Evolutionary conservation across 257 asterid genomes (phyloP).

Genomic region (Scutellaria minor): DNA sequence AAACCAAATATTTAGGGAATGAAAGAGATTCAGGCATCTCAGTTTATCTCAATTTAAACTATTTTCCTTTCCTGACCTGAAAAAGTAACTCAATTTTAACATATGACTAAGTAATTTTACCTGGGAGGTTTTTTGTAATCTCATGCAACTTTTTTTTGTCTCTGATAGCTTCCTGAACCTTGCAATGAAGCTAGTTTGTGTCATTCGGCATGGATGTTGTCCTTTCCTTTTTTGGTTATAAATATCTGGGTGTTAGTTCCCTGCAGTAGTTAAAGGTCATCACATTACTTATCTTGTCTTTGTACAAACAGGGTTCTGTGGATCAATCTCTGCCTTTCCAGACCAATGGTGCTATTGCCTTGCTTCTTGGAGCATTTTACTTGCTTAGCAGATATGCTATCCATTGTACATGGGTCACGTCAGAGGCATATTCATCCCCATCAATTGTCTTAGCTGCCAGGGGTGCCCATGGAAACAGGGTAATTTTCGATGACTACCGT

Average conservation of each 20-base stretch:
- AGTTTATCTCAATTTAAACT: neutral
- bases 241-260: constrained; percentile 10
- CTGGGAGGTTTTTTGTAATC: neutral
- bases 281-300: constrained; percentile 3
- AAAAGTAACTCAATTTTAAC: neutral
- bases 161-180: neutral
- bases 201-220: neutral
- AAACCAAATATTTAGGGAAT: neutral
- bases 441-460: constrained; percentile 98
- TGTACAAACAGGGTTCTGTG: constrained; percentile 61
- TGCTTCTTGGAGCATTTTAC: constrained; percentile 87
- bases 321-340: constrained; percentile 82
- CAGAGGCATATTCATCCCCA: constrained; percentile 99
- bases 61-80: neutral
- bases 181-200: neutral
- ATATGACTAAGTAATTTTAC: neutral
- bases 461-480: constrained; percentile 95
- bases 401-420: constrained; percentile 98
- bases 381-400: constrained; percentile 87
- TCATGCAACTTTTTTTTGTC: neutral
- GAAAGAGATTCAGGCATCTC: constrained; percentile 2
- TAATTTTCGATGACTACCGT: constrained; percentile 92
- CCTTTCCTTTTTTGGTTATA: constrained; percentile 11
- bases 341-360: constrained; percentile 82
- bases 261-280: neutral